Evolutionary conservation across 2,329 filamentous ascomycete species (phyloP).

Genomic region (Paecilomyces formosus): DNA sequence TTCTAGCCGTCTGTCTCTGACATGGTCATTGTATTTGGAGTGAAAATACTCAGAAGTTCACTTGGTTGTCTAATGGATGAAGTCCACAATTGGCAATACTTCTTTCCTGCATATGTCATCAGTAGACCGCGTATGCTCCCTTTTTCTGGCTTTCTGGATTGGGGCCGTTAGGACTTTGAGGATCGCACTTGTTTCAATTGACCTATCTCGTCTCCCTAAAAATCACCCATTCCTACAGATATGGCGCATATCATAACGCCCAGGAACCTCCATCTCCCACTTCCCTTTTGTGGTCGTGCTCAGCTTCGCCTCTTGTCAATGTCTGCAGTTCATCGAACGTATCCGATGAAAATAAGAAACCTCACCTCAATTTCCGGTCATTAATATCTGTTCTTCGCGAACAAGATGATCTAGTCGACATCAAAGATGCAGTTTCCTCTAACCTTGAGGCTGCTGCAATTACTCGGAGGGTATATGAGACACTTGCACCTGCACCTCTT

Average conservation of each 20-base stretch:
- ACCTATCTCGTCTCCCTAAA: not conserved
- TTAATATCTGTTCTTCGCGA: not conserved
- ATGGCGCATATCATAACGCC: not conserved
- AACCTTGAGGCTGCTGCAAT: conserved; percentile 8
- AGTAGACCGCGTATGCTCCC: not conserved
- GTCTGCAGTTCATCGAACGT: not conserved
- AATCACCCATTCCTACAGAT: not conserved
- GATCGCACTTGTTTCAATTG: not conserved
- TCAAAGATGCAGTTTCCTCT: conserved; percentile 7
- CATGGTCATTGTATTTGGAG: not conserved
- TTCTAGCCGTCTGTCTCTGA: not conserved
- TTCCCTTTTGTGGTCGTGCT: not conserved
- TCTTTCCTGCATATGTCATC: not conserved
- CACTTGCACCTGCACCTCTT: conserved; percentile 4
- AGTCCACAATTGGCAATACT: not conserved
- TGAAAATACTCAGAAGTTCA: not conserved
- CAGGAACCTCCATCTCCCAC: not conserved
- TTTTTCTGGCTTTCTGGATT: not conserved
- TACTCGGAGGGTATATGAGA: conserved; percentile 8
- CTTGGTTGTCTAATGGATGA: not conserved
- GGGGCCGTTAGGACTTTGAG: not conserved
- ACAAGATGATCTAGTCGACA: conserved; percentile 6
- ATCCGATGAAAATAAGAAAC: not conserved
- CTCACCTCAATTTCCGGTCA: not conserved
- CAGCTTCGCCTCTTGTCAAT: not conserved